A percentile compares a stretch with the other conserved stretches of the same genome.
These are phyloP conservation scores for Phytopythium chamaehyphon DNA, from an alignment of 352 stramenopile species.

Conservation along the genomic window DNA sequence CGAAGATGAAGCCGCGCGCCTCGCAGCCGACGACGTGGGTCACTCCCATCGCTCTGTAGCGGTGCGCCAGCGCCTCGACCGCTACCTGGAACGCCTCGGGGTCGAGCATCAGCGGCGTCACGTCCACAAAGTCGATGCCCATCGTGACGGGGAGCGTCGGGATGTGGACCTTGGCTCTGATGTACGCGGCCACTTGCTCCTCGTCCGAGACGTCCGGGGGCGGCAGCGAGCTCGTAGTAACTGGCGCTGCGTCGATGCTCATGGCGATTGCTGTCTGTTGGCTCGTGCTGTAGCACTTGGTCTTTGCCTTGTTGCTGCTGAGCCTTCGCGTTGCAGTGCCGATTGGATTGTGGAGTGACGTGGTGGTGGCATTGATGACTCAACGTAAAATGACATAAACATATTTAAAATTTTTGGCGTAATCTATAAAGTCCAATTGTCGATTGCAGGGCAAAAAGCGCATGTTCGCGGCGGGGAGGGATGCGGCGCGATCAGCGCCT, in stretches of 20 bases:
- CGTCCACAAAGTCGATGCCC: slow-evolving; percentile 60
- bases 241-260: no score
- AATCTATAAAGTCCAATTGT: no score
- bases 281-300: no score
- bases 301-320: no score
- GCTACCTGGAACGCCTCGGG: slow-evolving; percentile 64
- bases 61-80: slow-evolving; percentile 60
- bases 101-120: slow-evolving; percentile 69
- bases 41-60: slow-evolving; percentile 54
- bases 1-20: slow-evolving; percentile 80
- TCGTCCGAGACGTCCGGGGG: slow-evolving; percentile 40
- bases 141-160: slow-evolving; percentile 56
- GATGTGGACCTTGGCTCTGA: slow-evolving; percentile 67
- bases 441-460: no score
- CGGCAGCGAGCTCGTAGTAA: no score
- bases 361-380: no score
- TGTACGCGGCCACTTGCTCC: slow-evolving; percentile 49
- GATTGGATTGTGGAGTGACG: no score
- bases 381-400: no score
- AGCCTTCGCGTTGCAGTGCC: no score
- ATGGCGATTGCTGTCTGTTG: no score
- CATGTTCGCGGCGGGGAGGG: slow-evolving; percentile 29
- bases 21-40: slow-evolving; percentile 82
- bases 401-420: no score
- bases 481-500: neutral